Evolutionary conservation across 306 rosid genomes (phyloP).

Genomic region (Cicer chorassanicum): DNA sequence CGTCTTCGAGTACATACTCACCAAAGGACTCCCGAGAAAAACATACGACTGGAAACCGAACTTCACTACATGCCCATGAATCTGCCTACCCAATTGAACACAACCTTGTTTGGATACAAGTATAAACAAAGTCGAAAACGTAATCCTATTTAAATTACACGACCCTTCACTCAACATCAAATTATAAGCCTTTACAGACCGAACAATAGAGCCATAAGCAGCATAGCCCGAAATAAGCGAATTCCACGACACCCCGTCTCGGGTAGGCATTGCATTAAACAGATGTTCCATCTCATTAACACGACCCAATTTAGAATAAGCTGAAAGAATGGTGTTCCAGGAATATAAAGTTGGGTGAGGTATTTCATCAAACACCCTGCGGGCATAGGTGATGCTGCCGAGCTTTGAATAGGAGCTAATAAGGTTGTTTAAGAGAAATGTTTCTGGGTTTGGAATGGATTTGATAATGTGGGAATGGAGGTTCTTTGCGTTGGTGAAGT

Average conservation of each 20-base stretch:
- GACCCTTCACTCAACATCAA: constrained; percentile 62
- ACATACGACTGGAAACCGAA: constrained; percentile 71
- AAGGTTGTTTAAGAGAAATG: constrained; percentile 69
- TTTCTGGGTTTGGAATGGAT: constrained; percentile 60
- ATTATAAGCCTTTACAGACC: constrained; percentile 65
- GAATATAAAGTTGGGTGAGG: constrained; percentile 66
- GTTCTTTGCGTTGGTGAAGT: constrained; percentile 51
- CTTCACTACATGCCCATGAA: constrained; percentile 77
- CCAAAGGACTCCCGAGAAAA: constrained; percentile 85
- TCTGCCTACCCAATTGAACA: constrained; percentile 67
- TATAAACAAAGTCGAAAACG: constrained; percentile 77
- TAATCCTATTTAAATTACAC: constrained; percentile 58
- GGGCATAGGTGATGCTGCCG: constrained; percentile 60
- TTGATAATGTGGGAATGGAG: constrained; percentile 71
- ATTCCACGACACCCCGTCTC: constrained; percentile 77
- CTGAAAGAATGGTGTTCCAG: constrained; percentile 75
- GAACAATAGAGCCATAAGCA: constrained; percentile 42
- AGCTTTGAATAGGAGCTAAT: constrained; percentile 58
- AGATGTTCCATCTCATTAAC: constrained; percentile 61
- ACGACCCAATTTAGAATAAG: constrained; percentile 60
- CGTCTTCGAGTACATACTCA: constrained; percentile 78
- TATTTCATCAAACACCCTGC: constrained; percentile 67
- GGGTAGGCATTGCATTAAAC: constrained; percentile 62
- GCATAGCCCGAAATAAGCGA: constrained; percentile 72
- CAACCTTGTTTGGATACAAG: constrained; percentile 64